Conservation (phyloP, 495 filamentous ascomycete genomes). For the Penicillium flavigenum region DNA sequence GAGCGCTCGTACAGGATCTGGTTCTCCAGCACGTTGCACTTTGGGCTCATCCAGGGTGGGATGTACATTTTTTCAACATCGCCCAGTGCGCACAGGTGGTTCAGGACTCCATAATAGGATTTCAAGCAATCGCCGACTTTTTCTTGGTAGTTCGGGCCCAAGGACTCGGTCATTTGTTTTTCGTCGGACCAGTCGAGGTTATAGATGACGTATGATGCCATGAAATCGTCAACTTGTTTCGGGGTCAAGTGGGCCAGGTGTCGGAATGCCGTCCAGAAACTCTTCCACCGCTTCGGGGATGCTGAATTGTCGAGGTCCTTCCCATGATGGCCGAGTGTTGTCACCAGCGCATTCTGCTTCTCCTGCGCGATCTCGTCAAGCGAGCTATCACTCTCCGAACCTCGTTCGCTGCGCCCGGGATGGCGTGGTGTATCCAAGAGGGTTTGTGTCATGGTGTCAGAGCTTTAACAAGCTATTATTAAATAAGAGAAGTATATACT, state of each 20-base stretch:
- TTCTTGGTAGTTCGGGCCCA: slow-evolving; percentile 59
- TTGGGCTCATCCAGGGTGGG: slow-evolving; percentile 60
- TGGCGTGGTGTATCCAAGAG: slow-evolving; percentile 22
- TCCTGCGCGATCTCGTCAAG: slow-evolving; percentile 40
- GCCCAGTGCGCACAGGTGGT: slow-evolving; percentile 64
- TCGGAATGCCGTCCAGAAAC: slow-evolving; percentile 55
- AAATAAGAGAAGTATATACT: background rate
- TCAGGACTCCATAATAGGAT: slow-evolving; percentile 62
- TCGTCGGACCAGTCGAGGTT: slow-evolving; percentile 64
- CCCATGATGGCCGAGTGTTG: slow-evolving; percentile 22
- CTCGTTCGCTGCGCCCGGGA: slow-evolving; percentile 30
- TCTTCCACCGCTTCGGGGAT: slow-evolving; percentile 54
- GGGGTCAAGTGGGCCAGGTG: slow-evolving; percentile 57
- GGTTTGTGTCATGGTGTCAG: slow-evolving; percentile 23
- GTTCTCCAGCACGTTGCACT: slow-evolving; percentile 50
- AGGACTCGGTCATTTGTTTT: slow-evolving; percentile 53
- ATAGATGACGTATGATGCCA: slow-evolving; percentile 66
- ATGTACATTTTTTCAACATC: slow-evolving; percentile 72
- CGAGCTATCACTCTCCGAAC: slow-evolving; percentile 44
- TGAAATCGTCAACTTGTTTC: slow-evolving; percentile 62
- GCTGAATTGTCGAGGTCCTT: slow-evolving; percentile 47
- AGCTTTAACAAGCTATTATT: slow-evolving; percentile 11
- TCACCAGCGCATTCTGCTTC: slow-evolving; percentile 36
- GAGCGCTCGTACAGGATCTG: slow-evolving; percentile 62
- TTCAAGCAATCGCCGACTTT: slow-evolving; percentile 59